Percentiles rank a stretch among this genome's conserved stretches.
phyloP scores from a whole-genome alignment of 1,139 yeast species.

The Yamadazyma diospyri region DNA sequence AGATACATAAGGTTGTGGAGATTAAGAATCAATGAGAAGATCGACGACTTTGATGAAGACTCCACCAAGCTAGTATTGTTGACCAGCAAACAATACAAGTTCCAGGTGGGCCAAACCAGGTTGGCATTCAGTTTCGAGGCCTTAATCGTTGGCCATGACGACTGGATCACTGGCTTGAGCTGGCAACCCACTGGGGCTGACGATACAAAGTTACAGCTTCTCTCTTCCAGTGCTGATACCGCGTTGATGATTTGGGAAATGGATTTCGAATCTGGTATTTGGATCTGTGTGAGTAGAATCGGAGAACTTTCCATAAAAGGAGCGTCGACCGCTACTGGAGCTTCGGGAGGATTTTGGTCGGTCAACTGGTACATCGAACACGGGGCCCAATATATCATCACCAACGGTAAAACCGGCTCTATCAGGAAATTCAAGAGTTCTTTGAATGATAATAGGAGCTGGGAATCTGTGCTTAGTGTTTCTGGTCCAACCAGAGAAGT shows the following conservation, averaged over 20 bases:
- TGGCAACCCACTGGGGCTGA: conserved; percentile 60
- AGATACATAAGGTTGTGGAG: conserved; percentile 88
- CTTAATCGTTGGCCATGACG: conserved; percentile 95
- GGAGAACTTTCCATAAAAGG: conserved; percentile 96
- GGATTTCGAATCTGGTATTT: conserved; percentile 80
- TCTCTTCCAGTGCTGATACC: conserved; percentile 92
- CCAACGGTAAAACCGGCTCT: conserved; percentile 91
- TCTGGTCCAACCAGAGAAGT: conserved; percentile 76
- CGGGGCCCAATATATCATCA: conserved; percentile 47
- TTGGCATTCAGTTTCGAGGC: conserved; percentile 83
- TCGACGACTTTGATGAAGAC: conserved; percentile 58
- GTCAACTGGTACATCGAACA: conserved; percentile 68
- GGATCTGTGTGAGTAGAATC: conserved; percentile 78
- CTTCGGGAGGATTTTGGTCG: conserved; percentile 96
- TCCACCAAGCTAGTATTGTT: conserved; percentile 49
- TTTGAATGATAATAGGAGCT: conserved; percentile 32
- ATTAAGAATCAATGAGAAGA: conserved; percentile 52
- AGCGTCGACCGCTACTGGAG: conserved; percentile 97
- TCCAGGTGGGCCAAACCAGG: conserved; percentile 32
- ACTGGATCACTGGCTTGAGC: conserved; percentile 83
- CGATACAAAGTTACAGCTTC: conserved; percentile 47
- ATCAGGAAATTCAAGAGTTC: conserved; percentile 68
- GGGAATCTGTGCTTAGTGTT: conserved; percentile 59
- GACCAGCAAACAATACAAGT: conserved; percentile 62
- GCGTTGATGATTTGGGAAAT: conserved; percentile 96